These are phyloP conservation scores for Penicillium sp. DNA, from an alignment of 2,329 filamentous ascomycete species.

Conservation along the genomic window DNA sequence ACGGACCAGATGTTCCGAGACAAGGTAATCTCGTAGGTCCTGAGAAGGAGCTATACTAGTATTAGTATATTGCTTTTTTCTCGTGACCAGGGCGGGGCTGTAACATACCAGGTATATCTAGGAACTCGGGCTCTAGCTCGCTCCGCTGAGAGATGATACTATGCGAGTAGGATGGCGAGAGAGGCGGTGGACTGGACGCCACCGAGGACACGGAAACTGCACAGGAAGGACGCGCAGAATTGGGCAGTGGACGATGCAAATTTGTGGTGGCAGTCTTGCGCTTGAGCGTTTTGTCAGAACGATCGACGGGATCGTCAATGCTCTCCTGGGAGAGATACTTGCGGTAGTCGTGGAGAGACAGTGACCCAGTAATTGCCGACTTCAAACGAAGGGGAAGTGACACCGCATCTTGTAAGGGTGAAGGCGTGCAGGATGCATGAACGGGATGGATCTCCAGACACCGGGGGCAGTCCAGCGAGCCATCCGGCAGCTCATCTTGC, in stretches of 20 bases:
- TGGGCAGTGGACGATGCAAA: conserved; percentile 25
- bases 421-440: conserved; percentile 19
- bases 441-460: conserved; percentile 14
- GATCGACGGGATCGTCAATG: conserved; percentile 26
- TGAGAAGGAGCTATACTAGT: conserved; percentile 14
- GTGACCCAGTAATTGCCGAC: conserved; percentile 21
- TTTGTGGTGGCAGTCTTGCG: conserved; percentile 35
- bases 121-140: conserved; percentile 28
- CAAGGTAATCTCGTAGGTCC: conserved; percentile 20
- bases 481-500: conserved; percentile 18
- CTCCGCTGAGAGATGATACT: conserved; percentile 30
- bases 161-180: conserved; percentile 39
- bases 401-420: conserved; percentile 18
- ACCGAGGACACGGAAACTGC: conserved; percentile 29
- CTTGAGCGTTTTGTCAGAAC: conserved; percentile 29
- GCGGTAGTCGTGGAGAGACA: conserved; percentile 39
- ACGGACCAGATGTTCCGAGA: conserved; percentile 20
- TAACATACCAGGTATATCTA: conserved; percentile 13
- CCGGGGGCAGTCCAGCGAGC: conserved; percentile 13
- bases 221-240: conserved; percentile 17
- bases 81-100: neutral
- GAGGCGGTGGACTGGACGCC: conserved; percentile 36
- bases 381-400: conserved; percentile 21
- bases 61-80: conserved; percentile 10
- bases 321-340: conserved; percentile 31